These are phyloP conservation scores for Pythium aphanidermatum DNA, from an alignment of 352 stramenopile genomes.

Conservation along the genomic window DNA sequence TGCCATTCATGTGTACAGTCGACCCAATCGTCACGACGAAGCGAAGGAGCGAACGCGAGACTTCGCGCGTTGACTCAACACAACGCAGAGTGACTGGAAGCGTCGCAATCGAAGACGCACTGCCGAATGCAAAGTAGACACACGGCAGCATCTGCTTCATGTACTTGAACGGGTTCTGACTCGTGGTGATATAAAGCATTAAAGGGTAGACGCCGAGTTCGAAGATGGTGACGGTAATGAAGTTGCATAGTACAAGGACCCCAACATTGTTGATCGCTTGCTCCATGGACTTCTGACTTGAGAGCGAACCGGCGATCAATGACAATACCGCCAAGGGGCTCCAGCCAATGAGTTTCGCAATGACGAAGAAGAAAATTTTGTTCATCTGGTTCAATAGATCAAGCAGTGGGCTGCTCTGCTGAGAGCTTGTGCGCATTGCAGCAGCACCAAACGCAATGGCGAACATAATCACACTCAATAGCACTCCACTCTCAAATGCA, in stretches of 20 bases:
- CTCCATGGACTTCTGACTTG: conserved; percentile 34
- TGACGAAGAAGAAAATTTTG: conserved; percentile 63
- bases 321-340: conserved; percentile 63
- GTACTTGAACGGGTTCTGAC: conserved; percentile 48
- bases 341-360: conserved; percentile 57
- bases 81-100: conserved; percentile 62
- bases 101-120: conserved; percentile 58
- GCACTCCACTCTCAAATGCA: conserved; percentile 39
- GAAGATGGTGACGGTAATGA: conserved; percentile 38
- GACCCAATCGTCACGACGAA: conserved; percentile 73
- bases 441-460: conserved; percentile 54
- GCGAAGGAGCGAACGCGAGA: conserved; percentile 44
- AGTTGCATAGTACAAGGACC: conserved; percentile 47
- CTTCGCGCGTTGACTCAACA: conserved; percentile 49
- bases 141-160: conserved; percentile 60
- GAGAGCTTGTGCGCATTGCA: conserved; percentile 35
- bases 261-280: conserved; percentile 42
- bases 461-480: conserved; percentile 65
- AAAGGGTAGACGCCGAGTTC: conserved; percentile 52
- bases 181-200: conserved; percentile 36
- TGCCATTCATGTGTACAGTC: conserved; percentile 74
- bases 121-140: conserved; percentile 59
- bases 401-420: conserved; percentile 51
- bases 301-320: conserved; percentile 58
- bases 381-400: conserved; percentile 63